phyloP scores from a whole-genome alignment of 106 monocot genomes.

The Xerophyta viscosa region DNA sequence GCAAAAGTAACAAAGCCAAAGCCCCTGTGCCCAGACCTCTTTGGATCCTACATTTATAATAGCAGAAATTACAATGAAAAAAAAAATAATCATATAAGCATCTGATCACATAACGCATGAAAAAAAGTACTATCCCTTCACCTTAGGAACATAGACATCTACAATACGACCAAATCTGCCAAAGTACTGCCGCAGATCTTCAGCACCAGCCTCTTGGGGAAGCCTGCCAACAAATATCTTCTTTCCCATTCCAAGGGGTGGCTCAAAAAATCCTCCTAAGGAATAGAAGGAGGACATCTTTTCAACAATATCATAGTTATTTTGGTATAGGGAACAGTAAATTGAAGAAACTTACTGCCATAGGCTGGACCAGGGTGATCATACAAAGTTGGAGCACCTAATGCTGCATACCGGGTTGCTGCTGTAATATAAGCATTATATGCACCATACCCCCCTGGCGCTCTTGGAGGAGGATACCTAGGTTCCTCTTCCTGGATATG shows the following conservation, averaged over 20 bases:
- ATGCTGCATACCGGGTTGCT: constrained; percentile 83
- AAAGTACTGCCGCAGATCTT: constrained; percentile 85
- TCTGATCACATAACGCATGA: too few species aligned
- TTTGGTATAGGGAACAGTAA: not conserved
- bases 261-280: constrained; percentile 47
- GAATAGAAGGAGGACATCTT: constrained; percentile 1
- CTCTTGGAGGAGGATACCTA: constrained; percentile 44
- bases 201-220: constrained; percentile 83
- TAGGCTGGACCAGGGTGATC: constrained; percentile 66
- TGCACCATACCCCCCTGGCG: constrained; percentile 89
- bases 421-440: constrained; percentile 89
- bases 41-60: constrained; percentile 62
- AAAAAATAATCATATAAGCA: not conserved
- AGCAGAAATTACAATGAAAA: not conserved
- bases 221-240: constrained; percentile 98
- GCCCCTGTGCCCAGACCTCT: constrained; percentile 85
- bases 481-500: constrained; percentile 62
- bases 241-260: constrained; percentile 61
- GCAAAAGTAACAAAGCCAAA: constrained; percentile 99
- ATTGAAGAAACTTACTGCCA: constrained; percentile 51
- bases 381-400: constrained; percentile 93
- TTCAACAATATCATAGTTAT: not conserved
- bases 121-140: too few species aligned
- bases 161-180: constrained; percentile 84
- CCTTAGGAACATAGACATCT: constrained; percentile 97